Evolutionary conservation across 371 early-diverging fungal species (phyloP), one percentile per base, ranked within the genome.

Genomic region (Apophysomyces elegans): DNA sequence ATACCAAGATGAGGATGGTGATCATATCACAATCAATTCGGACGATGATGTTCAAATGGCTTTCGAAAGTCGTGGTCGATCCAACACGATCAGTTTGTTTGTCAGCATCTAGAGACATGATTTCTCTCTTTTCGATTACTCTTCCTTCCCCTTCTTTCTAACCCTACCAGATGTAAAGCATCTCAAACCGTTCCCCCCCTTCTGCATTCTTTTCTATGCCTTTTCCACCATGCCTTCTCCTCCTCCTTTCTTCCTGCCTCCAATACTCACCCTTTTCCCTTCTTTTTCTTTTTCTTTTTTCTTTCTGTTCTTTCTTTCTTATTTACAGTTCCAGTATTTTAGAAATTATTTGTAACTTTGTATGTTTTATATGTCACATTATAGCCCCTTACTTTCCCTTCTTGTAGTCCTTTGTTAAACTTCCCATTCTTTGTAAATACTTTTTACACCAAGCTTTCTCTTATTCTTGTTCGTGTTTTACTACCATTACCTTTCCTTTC

Each of bases 1-100:
- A 68, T 97, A 96, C 73, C 86, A 87, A 73, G 96, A 97, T 71
- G 96, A 96, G 73, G 96, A 96, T 65, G 92, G 94, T 57, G 96
- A 97, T 68, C 84, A 88, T 66, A 88, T 96, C 32, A 88, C 87
- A 37, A 88, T 97, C 68, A 89, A 90, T 64, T 89, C 88, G 13
- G 92, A 96, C 67, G 96, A 95, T 46, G 98, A 97, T 69, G 90
- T 97, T 26, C 88, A 85, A 57, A 78, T 96, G 88, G 96, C 96
- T 2, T 93, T 96, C 78, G 95, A 94, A 75, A 84, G 85, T 38
- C 83, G 88, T 21, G 67, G 73, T 4, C 57, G 45, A n/a, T 32
- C 69, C 9, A 80, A 69, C 64, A 61, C 73, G 14, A 67, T 76
- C 59, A 72, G 69, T 47, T 38, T 77, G 4, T 77, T 74, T 66